Base-by-base conservation (phyloP, 306 rosid species). In the Cucumis sativus region DNA sequence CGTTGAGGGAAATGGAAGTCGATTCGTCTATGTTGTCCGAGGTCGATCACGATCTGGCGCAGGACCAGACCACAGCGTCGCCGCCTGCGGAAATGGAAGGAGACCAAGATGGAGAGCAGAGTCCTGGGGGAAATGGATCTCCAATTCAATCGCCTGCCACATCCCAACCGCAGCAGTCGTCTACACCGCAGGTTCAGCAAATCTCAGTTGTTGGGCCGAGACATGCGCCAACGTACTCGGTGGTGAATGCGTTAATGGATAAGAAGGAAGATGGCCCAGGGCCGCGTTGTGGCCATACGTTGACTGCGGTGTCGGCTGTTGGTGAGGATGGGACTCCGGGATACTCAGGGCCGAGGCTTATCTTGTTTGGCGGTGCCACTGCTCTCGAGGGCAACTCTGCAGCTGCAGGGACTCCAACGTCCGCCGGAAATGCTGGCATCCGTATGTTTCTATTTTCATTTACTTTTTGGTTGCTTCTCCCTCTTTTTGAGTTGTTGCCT, bases 251-350 rank as follows among this genome's bases (percentile, higher is more conserved):
- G 18, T 81, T 92, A 72, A 40, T 96, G 58, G 98, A 96, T 80
- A 92, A 91, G 88, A 96, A 96, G 83, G 99, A 96, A 83, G 98
- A 92, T 35, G 98, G 99, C n/a, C 98, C 99, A 0, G 99, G 99
- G 55, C 99, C 99, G 17, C 84, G 99, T 87, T 96, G 99, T 37
- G 99, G 99, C 39, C 99, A 96, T 79, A 96, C 99, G 28, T 84
- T 96, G 88, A 96, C 99, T 54, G 97, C 98, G 11, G 96, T 96
- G 37, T 92, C 97, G 13, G 96, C 98, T 11, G 99, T 96, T 5
- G 98, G 99, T 6, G 99, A 96, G 85, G 99, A 96, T 49, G 94
- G 94, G 33, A 75, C 91, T 75, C 89, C 98, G 6, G 99, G 96
- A 8, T 96, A 85, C 82, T 82, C 88, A 83, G 98, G 99, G 25